A percentile compares a stretch with the other conserved stretches of the same genome.
Evolutionary conservation across 2,329 filamentous ascomycete species (phyloP).

Genomic region (Cryphonectria radicalis): DNA sequence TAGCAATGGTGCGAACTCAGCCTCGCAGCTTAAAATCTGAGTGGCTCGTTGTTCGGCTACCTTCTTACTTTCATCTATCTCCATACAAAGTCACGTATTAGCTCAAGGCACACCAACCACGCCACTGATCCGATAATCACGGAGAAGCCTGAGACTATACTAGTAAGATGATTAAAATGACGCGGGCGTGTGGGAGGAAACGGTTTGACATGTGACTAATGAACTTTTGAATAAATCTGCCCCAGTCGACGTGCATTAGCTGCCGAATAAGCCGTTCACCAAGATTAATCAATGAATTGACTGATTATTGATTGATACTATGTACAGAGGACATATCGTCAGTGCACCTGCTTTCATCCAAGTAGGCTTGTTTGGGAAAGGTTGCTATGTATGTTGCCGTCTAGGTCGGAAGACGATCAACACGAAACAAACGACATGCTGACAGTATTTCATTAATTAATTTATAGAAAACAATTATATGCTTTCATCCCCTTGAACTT

Average conservation of each 20-base stretch:
- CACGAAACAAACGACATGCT: no score
- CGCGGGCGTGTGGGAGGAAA: neutral
- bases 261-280: neutral
- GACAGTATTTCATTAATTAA: no score
- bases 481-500: no score
- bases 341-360: neutral
- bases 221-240: neutral
- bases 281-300: no score
- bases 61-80: no score
- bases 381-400: neutral
- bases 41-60: neutral
- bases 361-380: neutral
- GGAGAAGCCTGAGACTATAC: no score
- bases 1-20: neutral
- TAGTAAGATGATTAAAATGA: neutral
- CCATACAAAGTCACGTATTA: no score
- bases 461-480: no score
- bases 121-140: no score
- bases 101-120: no score
- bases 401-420: no score
- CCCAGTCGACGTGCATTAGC: neutral
- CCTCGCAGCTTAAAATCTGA: neutral
- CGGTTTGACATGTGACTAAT: neutral
- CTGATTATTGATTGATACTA: no score
- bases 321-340: neutral